Evolutionary conservation across 129 eudicot genomes (phyloP), one percentile per base, ranked within the genome.

Genomic region (Flaveria sonorensis): DNA sequence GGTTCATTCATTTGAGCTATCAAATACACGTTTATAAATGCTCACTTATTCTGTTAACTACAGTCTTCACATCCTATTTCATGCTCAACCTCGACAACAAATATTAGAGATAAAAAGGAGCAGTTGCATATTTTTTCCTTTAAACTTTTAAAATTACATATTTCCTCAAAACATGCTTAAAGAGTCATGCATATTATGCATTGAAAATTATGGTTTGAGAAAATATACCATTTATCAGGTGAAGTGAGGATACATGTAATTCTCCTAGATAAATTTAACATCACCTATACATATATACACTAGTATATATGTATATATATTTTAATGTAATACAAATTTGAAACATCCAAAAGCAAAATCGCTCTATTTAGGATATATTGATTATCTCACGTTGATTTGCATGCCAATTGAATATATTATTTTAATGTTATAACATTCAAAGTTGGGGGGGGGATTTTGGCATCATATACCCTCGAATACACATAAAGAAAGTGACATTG

Each of bases 401-500:
- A 56, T 70, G 48, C 43, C 51, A 69, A 48, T 0, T 30, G 23
- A 52, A 40, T 28, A 12, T 56, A 42, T 57, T 43, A 69, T 24
- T 42, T 10, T 4, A 19, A n/a, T 45, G 19, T 56, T 24, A 61
- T 0, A 68, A 56, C 16, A 42, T 77, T 77, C 76, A 78, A 78
- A 78, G 81, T 69, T 78, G 59, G 81, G 50, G 50, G 77, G 71
- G 60, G 42, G 19, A 47, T 43, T 78, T 70, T 76, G 77, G 71
- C 82, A 78, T 50, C 30, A 71, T 70, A 15, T 63, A 30, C 36
- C 62, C 23, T 3, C 11, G 21, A 43, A 30, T 72, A 39, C 42
- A 70, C 48, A 60, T 30, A 47, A 46, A 19, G 77, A 79, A 79
- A 71, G 50, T 59, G 82, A 71, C 82, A 71, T 15, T 36, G 4